These are phyloP conservation scores for Mycosphaerella sp. DNA, from an alignment of 2,329 filamentous ascomycete genomes.

Conservation along the genomic window DNA sequence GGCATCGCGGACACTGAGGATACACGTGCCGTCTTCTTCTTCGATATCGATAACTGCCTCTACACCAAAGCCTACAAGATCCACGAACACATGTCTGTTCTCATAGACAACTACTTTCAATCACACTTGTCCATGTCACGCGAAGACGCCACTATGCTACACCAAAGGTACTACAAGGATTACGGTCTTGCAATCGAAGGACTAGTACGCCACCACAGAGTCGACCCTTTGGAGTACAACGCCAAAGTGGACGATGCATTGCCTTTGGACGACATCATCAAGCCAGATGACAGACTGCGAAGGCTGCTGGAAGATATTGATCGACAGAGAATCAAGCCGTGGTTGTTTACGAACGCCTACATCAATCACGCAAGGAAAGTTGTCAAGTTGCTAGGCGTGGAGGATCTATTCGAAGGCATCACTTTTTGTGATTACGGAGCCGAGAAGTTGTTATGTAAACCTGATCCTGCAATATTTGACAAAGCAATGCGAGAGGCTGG, in stretches of 20 bases:
- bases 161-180: conserved; percentile 87
- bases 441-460: conserved; percentile 77
- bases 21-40: conserved; percentile 55
- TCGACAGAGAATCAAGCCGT: conserved; percentile 72
- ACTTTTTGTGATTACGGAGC: conserved; percentile 87
- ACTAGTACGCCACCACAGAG: conserved; percentile 86
- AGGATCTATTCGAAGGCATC: conserved; percentile 87
- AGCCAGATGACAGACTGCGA: conserved; percentile 68
- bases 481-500: conserved; percentile 86
- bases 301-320: conserved; percentile 77
- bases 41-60: conserved; percentile 98
- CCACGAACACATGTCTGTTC: conserved; percentile 76
- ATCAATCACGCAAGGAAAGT: conserved; percentile 80
- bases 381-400: conserved; percentile 70
- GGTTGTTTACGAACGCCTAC: conserved; percentile 97
- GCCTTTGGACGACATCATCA: conserved; percentile 77
- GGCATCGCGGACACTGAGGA: conserved; percentile 4
- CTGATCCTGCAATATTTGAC: conserved; percentile 70
- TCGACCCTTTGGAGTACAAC: conserved; percentile 93
- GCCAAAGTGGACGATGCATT: conserved; percentile 89
- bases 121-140: conserved; percentile 65
- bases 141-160: conserved; percentile 77
- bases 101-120: conserved; percentile 65
- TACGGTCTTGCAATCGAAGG: conserved; percentile 98
- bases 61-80: conserved; percentile 75